Evolutionary conservation across 805 yeast genomes (phyloP), one percentile per base, ranked within the genome.

Genomic region (Brettanomyces sp.): DNA sequence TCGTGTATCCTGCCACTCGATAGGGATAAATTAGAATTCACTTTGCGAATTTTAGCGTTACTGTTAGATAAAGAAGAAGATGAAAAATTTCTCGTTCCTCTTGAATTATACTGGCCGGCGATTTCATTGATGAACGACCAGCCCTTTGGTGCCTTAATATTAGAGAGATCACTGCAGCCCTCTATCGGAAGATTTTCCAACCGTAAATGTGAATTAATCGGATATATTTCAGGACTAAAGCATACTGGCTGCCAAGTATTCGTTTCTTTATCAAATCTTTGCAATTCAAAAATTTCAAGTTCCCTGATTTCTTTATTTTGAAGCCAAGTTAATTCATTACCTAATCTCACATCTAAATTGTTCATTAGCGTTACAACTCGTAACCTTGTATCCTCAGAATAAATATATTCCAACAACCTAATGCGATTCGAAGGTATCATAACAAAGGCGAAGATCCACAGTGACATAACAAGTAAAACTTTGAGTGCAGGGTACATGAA

Each of bases 241-340:
- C 86, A 85, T 1, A 77, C 59, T n/a, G 73, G 60, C 40, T 72
- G 74, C 95, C 95, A 85, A 46, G 74, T 75, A 42, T 74, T 77
- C 2, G 72, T 62, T 13, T 62, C 63, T 11, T 65, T 60, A 55
- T 73, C 70, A 51, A 75, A 68, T 49, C 65, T 64, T 52, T 85
- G 93, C 34, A 85, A 64, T 59, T 85, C 95, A 63, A 64, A 87
- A 1, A 84, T 73, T 56, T 82, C 87, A 14, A 82, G 77, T 49
- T 74, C 73, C 42, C 70, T 68, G 36, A 66, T 58, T 47, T 74
- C 79, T 43, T 66, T 66, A 7, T 48, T 42, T 21, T 72, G 69
- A 41, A 69, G 47, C 43, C 56, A 55, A 32, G 64, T 65, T 25
- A 76, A 59, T 40, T 73, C 72, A 18, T 62, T 52, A 21, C 64